These are phyloP conservation scores for Parastagonospora avenae DNA, from an alignment of 2,329 filamentous ascomycete genomes.

Conservation along the genomic window DNA sequence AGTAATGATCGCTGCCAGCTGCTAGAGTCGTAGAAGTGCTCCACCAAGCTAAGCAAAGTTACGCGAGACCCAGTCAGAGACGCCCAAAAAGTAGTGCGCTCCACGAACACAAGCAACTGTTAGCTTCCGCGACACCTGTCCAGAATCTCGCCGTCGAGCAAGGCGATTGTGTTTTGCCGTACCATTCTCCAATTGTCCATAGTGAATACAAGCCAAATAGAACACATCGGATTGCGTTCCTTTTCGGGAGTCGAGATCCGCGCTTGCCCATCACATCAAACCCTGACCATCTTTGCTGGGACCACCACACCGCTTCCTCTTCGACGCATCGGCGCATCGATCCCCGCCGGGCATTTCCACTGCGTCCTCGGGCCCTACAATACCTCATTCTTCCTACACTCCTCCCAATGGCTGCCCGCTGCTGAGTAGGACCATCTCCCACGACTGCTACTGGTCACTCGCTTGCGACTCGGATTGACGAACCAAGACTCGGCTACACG, in stretches of 20 bases:
- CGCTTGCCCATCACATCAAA: conserved; percentile 34
- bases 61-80: conserved; percentile 21
- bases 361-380: conserved; percentile 8
- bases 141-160: conserved; percentile 9
- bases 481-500: neutral
- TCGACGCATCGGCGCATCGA: conserved; percentile 28
- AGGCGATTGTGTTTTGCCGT: conserved; percentile 1
- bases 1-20: conserved; percentile 6
- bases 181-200: neutral
- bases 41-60: conserved; percentile 20
- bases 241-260: conserved; percentile 18
- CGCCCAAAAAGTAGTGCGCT: conserved; percentile 24
- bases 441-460: conserved; percentile 16
- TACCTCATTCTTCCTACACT: conserved; percentile 18
- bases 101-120: conserved; percentile 20
- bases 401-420: conserved; percentile 28
- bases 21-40: conserved; percentile 1
- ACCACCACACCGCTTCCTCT: conserved; percentile 36
- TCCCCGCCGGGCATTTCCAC: conserved; percentile 20
- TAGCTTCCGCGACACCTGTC: conserved; percentile 32
- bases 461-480: neutral
- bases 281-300: conserved; percentile 28
- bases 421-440: conserved; percentile 18
- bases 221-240: conserved; percentile 5
- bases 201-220: conserved; percentile 1